Percentiles rank a stretch among this genome's conserved stretches.
phyloP scores from a whole-genome alignment of 78 protist species.

The Pigoraptor vietnamica region DNA sequence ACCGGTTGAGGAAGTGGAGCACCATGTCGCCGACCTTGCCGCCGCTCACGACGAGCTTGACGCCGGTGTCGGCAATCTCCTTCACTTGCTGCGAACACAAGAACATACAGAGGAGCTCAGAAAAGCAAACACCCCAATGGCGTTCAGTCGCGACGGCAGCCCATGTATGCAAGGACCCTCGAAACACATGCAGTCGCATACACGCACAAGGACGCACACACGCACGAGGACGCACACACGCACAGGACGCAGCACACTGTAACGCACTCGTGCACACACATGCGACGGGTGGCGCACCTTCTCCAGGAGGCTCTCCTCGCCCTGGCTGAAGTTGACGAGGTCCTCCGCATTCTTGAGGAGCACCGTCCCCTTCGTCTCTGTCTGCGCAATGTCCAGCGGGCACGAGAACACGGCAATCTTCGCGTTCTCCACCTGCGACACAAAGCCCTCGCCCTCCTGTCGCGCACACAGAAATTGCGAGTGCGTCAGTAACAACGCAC shows the following conservation, averaged over 20 bases:
- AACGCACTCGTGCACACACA: neutral
- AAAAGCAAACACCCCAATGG: neutral
- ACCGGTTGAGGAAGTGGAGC: conserved; percentile 85
- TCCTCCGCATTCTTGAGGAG: conserved; percentile 86
- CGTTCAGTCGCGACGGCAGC: neutral
- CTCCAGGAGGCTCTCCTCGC: conserved; percentile 83
- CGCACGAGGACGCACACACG: neutral
- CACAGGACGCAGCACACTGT: neutral
- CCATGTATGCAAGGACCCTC: neutral
- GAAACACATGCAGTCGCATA: neutral
- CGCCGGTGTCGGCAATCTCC: conserved; percentile 89
- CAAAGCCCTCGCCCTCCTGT: conserved; percentile 30
- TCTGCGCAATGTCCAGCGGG: conserved; percentile 76
- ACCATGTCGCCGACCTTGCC: conserved; percentile 90
- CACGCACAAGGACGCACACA: neutral
- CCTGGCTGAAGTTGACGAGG: conserved; percentile 63
- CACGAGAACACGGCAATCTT: conserved; percentile 91
- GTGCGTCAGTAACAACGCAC: too few species aligned
- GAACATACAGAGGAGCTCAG: neutral
- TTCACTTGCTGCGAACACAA: conserved; percentile 43
- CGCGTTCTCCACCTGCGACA: conserved; percentile 69
- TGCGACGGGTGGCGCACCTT: neutral
- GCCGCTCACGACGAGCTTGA: conserved; percentile 83
- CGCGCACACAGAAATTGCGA: too few species aligned
- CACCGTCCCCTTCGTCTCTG: conserved; percentile 97